Percentiles rank a stretch among this genome's conserved stretches.
Evolutionary conservation across 2,329 filamentous ascomycete genomes (phyloP).

Genomic region (Moelleriella libera): DNA sequence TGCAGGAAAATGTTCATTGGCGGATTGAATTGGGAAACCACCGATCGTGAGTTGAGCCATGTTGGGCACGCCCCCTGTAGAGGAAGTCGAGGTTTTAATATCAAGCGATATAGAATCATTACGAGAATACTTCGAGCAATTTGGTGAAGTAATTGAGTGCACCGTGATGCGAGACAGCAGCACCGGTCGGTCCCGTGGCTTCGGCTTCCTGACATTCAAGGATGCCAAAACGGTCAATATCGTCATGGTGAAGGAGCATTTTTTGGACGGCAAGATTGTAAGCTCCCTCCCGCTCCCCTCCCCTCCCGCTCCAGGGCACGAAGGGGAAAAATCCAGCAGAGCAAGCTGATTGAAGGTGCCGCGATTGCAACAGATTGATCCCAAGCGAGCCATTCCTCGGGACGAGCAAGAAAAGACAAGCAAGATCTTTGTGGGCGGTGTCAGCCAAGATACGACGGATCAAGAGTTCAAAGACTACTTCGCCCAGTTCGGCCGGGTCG

Average conservation of each 20-base stretch:
- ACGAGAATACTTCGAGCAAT: slow-evolving; percentile 93
- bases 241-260: slow-evolving; percentile 99
- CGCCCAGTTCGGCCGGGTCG: slow-evolving; percentile 86
- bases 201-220: slow-evolving; percentile 95
- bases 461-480: slow-evolving; percentile 96
- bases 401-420: slow-evolving; percentile 97
- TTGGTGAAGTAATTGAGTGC: slow-evolving; percentile 92
- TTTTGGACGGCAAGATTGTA: slow-evolving; percentile 96
- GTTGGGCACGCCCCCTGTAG: neutral
- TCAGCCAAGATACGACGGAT: slow-evolving; percentile 93
- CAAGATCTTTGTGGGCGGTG: slow-evolving; percentile 97
- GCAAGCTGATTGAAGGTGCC: no score
- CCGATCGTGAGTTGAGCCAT: slow-evolving; percentile 62
- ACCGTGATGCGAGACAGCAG: slow-evolving; percentile 98
- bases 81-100: neutral
- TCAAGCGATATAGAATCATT: slow-evolving; percentile 58
- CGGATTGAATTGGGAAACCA: slow-evolving; percentile 97
- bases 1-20: slow-evolving; percentile 99
- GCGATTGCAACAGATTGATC: slow-evolving; percentile 60
- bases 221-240: slow-evolving; percentile 97
- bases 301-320: no score
- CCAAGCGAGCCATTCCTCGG: slow-evolving; percentile 89
- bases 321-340: no score
- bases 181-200: slow-evolving; percentile 85
- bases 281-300: slow-evolving; percentile 17